These are phyloP conservation scores for Wallemia mellicola DNA, from an alignment of 1,284 basidiomycete genomes.

Conservation along the genomic window DNA sequence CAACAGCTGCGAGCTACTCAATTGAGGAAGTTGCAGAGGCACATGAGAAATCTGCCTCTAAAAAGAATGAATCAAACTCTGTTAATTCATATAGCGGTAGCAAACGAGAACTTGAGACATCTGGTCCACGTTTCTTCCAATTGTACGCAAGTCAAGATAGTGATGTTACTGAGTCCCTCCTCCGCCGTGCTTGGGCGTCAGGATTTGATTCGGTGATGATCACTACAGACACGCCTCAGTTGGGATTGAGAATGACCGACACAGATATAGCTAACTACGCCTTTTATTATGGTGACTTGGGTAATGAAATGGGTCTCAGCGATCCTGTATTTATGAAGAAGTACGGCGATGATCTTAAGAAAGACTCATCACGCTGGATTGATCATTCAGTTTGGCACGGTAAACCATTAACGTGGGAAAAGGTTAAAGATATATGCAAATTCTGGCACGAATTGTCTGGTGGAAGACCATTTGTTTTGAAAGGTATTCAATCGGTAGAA, in stretches of 20 bases:
- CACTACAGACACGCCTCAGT: constrained; percentile 30
- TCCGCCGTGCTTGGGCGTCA: constrained; percentile 22
- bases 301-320: constrained; percentile 23
- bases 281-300: constrained; percentile 13
- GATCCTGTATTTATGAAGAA: constrained; percentile 31
- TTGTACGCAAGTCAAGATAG: constrained; percentile 34
- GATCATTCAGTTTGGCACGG: constrained; percentile 25
- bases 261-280: constrained; percentile 25
- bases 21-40: constrained; percentile 41
- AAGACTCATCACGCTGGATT: constrained; percentile 25
- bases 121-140: constrained; percentile 39
- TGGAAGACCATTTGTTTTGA: constrained; percentile 26
- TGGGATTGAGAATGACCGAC: constrained; percentile 23
- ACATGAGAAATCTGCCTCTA: constrained; percentile 22
- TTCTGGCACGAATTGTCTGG: constrained; percentile 26
- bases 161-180: constrained; percentile 22
- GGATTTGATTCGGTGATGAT: constrained; percentile 21
- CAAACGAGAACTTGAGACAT: constrained; percentile 11
- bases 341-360: constrained; percentile 17
- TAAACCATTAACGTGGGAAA: not conserved
- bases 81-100: constrained; percentile 7
- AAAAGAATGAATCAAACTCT: constrained; percentile 15
- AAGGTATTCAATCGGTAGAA: constrained; percentile 26
- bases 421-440: constrained; percentile 19
- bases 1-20: constrained; percentile 33